A percentile compares a stretch with the other conserved stretches of the same genome.
These are phyloP conservation scores for Pterocarpus santalinus DNA, from an alignment of 306 rosid genomes.

Conservation along the genomic window DNA sequence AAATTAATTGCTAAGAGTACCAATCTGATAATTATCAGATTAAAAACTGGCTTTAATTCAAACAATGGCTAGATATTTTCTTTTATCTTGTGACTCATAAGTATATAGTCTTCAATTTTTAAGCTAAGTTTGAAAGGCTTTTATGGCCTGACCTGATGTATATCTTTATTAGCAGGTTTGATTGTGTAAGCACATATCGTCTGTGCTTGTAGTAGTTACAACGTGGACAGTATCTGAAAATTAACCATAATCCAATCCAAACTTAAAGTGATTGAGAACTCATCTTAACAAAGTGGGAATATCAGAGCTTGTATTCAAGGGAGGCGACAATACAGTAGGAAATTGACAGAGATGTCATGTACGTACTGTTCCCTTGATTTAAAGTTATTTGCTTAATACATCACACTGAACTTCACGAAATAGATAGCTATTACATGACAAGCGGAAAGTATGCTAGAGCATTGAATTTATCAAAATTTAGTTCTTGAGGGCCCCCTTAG, in stretches of 20 bases:
- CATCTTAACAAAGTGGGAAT: neutral
- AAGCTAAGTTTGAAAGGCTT: neutral
- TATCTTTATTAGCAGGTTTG: neutral
- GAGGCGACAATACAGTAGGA: constrained; percentile 15
- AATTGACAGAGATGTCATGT: constrained; percentile 11
- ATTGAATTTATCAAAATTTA: constrained; percentile 36
- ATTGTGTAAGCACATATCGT: neutral
- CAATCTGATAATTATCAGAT: neutral
- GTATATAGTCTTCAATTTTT: neutral
- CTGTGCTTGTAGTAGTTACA: neutral
- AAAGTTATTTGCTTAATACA: neutral
- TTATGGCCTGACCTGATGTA: neutral
- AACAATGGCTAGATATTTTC: neutral
- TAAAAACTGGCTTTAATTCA: too few species aligned
- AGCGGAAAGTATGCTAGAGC: constrained; percentile 25
- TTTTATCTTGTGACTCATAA: too few species aligned
- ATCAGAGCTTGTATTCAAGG: neutral
- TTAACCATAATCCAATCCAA: neutral
- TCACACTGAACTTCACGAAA: constrained; percentile 13
- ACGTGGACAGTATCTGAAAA: neutral
- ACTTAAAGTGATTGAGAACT: neutral
- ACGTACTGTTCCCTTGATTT: constrained; percentile 28
- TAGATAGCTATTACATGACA: constrained; percentile 13
- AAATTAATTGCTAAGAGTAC: neutral
- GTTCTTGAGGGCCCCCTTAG: constrained; percentile 62